Evolutionary conservation across 2,329 filamentous ascomycete species (phyloP), one percentile per base, ranked within the genome.

Genomic region (Pseudopyrenochaeta lycopersici): DNA sequence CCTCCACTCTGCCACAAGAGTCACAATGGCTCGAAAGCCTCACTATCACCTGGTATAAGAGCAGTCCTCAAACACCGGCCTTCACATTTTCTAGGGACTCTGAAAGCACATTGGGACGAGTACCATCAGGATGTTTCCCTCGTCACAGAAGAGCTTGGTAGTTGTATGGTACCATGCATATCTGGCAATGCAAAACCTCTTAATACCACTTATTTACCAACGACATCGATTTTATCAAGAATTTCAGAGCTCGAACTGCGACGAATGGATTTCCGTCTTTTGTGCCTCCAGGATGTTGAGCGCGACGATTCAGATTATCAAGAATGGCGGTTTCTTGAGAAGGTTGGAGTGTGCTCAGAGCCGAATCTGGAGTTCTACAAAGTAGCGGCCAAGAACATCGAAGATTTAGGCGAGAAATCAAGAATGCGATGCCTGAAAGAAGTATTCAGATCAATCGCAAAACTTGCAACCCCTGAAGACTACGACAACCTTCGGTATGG

Each of bases 291-390:
- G 3, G 31, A 18, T 18, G 23, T 4, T 20, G 36, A 31, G 3
- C 31, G 53, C 2, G 52, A 64, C 18, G 49, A 52, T 1, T 6
- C 15, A 1, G 35, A 17, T 1, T 30, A 47, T 11, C n/a, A 45
- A 4, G 29, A 52, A 18, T 65, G 62, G 62, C 33, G 35, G 15
- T 64, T 66, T 32, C 51, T 65, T 4, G 52, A 62, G 44, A 41
- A 58, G 3, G 48, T 64, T 17, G 56, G 52, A 7, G 64, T 64
- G 1, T 1, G 27, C 14, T 47, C 31, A 12, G 47, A 46, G 36
- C 54, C 51, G 9, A 48, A 61, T 47, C 17, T 64, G 6, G 11
- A 39, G 0, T 64, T 67, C 32, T 65, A 60, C 46, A 30, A 33
- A 20, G 4, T 9, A 6, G 50, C 50, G 27, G 30, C 54, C 9